Percentiles rank a stretch among this genome's conserved stretches.
Evolutionary conservation across 768 basidiomycete species (phyloP).

Genomic region (Crassisporium funariophilum): DNA sequence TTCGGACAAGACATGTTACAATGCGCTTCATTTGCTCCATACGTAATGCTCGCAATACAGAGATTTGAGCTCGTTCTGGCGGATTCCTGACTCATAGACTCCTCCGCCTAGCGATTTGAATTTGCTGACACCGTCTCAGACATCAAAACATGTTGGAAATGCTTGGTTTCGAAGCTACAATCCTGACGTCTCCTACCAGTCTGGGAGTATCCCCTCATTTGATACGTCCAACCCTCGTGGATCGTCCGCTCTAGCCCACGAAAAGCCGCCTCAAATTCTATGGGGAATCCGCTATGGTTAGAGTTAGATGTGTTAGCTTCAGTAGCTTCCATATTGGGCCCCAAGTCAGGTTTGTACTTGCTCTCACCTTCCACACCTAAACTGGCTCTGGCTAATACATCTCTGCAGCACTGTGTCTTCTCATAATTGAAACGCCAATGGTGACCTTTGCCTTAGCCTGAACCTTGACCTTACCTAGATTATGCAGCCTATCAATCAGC

Average conservation of each 20-base stretch:
- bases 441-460: no score
- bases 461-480: no score
- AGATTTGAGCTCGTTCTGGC: neutral
- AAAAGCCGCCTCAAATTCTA: constrained; percentile 46
- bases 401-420: constrained; percentile 61
- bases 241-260: constrained; percentile 41
- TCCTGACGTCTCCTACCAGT: constrained; percentile 61
- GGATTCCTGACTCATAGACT: constrained; percentile 39
- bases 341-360: constrained; percentile 62
- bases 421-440: constrained; percentile 79
- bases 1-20: no score
- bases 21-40: constrained; percentile 62
- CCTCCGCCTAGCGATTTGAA: constrained; percentile 56
- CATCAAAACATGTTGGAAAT: constrained; percentile 20
- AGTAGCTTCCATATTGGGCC: constrained; percentile 67
- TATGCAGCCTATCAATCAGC: constrained; percentile 85
- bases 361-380: constrained; percentile 2
- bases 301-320: constrained; percentile 71
- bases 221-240: constrained; percentile 43
- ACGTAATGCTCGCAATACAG: constrained; percentile 40
- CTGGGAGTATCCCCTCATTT: constrained; percentile 65
- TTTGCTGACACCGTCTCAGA: neutral
- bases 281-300: constrained; percentile 74
- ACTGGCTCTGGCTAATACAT: neutral
- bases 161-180: constrained; percentile 55